phyloP scores from a whole-genome alignment of 176 grass and related monocot genomes.

The Echinochloa phyllopogon region DNA sequence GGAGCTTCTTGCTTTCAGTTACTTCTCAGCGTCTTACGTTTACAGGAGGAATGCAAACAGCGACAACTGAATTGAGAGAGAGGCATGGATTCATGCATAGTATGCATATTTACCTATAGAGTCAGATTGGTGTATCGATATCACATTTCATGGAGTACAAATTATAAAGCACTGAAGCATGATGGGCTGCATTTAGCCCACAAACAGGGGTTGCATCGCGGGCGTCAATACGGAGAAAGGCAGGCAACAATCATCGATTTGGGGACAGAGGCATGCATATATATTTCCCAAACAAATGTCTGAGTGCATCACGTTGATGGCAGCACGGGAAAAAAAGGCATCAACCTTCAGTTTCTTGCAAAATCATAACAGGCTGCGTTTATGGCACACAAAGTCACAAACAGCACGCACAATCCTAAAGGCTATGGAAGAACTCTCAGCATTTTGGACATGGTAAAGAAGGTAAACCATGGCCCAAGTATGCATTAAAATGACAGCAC shows the following conservation, averaged over 20 bases:
- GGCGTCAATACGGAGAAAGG: not conserved
- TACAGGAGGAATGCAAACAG: slow-evolving; percentile 42
- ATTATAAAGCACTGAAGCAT: no score
- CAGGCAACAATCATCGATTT: not conserved
- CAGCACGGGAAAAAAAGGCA: not conserved
- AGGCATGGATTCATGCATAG: not conserved
- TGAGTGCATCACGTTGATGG: not conserved
- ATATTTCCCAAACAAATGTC: not conserved
- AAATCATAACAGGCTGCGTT: not conserved
- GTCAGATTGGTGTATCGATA: not conserved
- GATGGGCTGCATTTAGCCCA: not conserved
- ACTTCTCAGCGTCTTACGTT: slow-evolving; percentile 41
- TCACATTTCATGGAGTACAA: not conserved
- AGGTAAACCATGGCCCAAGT: not conserved
- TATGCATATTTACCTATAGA: not conserved
- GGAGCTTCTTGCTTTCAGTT: slow-evolving; percentile 46
- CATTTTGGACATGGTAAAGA: not conserved
- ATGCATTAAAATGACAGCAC: not conserved
- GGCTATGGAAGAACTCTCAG: not conserved
- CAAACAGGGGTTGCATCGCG: no score
- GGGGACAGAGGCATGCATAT: not conserved
- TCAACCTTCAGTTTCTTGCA: not conserved
- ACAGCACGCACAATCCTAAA: not conserved
- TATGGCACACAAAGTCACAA: not conserved
- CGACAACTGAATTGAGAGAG: not conserved